Evolutionary conservation across 2,329 filamentous ascomycete genomes (phyloP).

Genomic region (Dactylellina cionopaga): DNA sequence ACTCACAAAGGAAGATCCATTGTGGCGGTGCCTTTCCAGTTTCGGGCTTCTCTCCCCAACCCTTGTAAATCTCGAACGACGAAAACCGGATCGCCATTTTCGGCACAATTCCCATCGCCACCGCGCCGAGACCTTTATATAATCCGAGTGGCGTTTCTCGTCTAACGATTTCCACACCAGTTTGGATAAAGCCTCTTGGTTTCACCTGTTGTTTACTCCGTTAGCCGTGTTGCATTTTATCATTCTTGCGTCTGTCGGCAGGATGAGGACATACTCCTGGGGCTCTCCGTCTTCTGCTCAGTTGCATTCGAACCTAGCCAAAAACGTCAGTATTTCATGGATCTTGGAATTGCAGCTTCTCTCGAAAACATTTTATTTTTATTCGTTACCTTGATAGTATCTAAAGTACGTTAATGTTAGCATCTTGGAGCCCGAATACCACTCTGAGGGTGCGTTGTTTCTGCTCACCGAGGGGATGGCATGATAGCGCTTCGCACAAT

Average conservation of each 20-base stretch:
- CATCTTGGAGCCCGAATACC: not conserved
- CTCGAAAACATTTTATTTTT: not conserved
- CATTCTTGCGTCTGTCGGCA: no score
- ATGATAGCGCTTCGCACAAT: constrained; percentile 98
- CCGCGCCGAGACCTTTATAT: constrained; percentile 98
- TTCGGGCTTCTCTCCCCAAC: constrained; percentile 74
- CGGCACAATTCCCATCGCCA: constrained; percentile 93
- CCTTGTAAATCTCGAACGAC: constrained; percentile 95
- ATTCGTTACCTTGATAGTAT: constrained; percentile 55
- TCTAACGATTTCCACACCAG: constrained; percentile 84
- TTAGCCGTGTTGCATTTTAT: no score
- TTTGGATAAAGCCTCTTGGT: constrained; percentile 85
- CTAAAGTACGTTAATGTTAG: constrained; percentile 38
- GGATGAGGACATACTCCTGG: constrained; percentile 73
- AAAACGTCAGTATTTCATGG: no score
- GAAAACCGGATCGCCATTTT: constrained; percentile 99
- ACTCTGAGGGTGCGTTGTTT: constrained; percentile 34
- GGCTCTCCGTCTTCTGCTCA: constrained; percentile 82
- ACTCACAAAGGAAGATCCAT: constrained; percentile 75
- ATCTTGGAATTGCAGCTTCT: no score
- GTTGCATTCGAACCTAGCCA: constrained; percentile 99
- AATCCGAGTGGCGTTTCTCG: constrained; percentile 91
- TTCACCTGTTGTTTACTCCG: constrained; percentile 68
- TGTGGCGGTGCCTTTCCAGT: constrained; percentile 75
- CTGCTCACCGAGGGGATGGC: constrained; percentile 84